These are phyloP conservation scores for Fusarium verrucosum DNA, from an alignment of 2,329 filamentous ascomycete species.

Conservation along the genomic window DNA sequence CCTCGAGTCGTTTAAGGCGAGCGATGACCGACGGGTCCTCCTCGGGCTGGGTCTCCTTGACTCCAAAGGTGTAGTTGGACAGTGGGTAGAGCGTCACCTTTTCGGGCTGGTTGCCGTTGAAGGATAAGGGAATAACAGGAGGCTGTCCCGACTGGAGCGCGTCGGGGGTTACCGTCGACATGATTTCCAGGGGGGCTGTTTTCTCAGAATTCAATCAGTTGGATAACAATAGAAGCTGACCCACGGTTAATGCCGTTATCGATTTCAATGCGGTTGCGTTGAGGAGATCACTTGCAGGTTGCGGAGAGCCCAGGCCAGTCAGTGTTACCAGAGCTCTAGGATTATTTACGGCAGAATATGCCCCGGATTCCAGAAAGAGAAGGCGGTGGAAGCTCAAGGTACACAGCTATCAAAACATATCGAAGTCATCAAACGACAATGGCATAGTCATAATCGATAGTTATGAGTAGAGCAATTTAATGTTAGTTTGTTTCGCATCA, in stretches of 20 bases:
- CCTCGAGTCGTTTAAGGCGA: constrained; percentile 90
- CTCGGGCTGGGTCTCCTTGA: constrained; percentile 97
- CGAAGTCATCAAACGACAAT: background rate
- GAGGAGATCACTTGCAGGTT: constrained; percentile 12
- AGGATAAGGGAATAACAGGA: constrained; percentile 81
- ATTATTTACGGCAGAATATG: constrained; percentile 31
- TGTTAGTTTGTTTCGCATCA: too few relatives aligned
- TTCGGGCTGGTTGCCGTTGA: constrained; percentile 87
- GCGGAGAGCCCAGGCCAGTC: constrained; percentile 9
- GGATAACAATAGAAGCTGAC: background rate
- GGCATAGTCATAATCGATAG: background rate
- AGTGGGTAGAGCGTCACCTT: constrained; percentile 93
- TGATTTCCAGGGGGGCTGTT: constrained; percentile 48
- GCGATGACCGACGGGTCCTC: constrained; percentile 96
- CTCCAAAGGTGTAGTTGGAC: constrained; percentile 98
- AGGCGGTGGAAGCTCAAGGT: constrained; percentile 16
- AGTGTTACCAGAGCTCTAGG: constrained; percentile 20
- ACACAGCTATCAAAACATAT: background rate
- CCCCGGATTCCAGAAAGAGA: background rate
- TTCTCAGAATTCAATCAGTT: background rate
- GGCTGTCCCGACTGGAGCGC: constrained; percentile 80
- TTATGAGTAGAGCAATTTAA: too few relatives aligned
- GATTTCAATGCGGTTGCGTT: background rate
- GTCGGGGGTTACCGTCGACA: constrained; percentile 85
- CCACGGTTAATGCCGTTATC: background rate